Evolutionary conservation across 1,284 basidiomycete species (phyloP), one percentile per base, ranked within the genome.

Genomic region (Boletus nobilissimus): DNA sequence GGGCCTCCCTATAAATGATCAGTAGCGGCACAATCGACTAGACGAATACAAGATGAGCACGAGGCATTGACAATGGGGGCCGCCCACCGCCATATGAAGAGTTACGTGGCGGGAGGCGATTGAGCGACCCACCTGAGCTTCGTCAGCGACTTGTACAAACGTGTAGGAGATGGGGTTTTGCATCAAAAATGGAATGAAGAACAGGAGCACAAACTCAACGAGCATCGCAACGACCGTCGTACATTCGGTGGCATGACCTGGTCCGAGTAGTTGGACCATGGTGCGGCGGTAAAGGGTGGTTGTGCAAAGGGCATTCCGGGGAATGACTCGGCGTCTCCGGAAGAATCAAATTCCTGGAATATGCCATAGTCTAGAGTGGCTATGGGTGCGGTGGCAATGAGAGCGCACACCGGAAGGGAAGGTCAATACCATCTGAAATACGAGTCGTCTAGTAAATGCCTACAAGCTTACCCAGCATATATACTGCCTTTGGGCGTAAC

Each of bases 141-240:
- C 85, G 13, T 84, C 85, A 0, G 85, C 76, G 13, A 79, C 78
- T 32, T 84, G 85, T 14, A 86, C 38, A 40, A 84, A 86, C 2
- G 76, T 57, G 32, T 81, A 82, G 3, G 84, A 83, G 40, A 82
- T n/a, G 3, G 75, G 29, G 22, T 43, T 69, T 16, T 79, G 38
- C 26, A 77, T 7, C 32, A 72, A 72, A 64, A 76, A 86, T 0
- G 82, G 84, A 38, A 84, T 63, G 36, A 84, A 24, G 63, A 85
- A 85, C 32, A 86, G 46, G 48, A 86, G 80, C 1, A 81, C 76
- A 66, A 81, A 84, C 64, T 84, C 83, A 73, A 86, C 34, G 40
- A 86, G 46, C 77, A 86, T 75, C 1, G 85, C 81, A 2, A 78
- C 77, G 38, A 85, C n/a, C 11, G 80, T 83, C n/a, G 83, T 84